These are phyloP conservation scores for Aspergillus pseudoglaucus DNA, from an alignment of 2,329 filamentous ascomycete genomes.

Conservation along the genomic window DNA sequence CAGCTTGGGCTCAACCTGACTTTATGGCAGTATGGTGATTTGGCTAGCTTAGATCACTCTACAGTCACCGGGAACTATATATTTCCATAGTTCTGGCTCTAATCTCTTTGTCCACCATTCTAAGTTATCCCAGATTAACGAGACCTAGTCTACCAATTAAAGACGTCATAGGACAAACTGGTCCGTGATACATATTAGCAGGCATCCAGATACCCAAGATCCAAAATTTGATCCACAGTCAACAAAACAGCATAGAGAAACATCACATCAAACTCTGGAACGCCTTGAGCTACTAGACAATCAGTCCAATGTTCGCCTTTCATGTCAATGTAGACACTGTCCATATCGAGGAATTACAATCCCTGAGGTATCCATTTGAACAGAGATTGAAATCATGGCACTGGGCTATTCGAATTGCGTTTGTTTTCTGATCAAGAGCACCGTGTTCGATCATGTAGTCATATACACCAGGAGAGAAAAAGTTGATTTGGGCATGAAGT, in stretches of 20 bases:
- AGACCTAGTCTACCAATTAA: no score
- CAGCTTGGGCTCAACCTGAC: no score
- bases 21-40: no score
- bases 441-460: not conserved
- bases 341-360: not conserved
- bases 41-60: no score
- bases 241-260: not conserved
- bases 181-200: not conserved
- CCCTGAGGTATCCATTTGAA: not conserved
- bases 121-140: no score
- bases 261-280: not conserved
- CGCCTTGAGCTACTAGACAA: not conserved
- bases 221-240: slow-evolving; percentile 1
- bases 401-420: not conserved
- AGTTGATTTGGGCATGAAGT: not conserved
- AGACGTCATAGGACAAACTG: no score
- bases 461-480: not conserved
- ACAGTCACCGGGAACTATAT: no score
- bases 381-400: not conserved
- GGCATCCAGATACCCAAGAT: slow-evolving; percentile 1
- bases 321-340: not conserved
- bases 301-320: not conserved
- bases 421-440: not conserved
- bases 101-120: no score
- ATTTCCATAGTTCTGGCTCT: no score